Evolutionary conservation across 2,329 filamentous ascomycete species (phyloP), one percentile per base, ranked within the genome.

Genomic region (Dendryphion nanum): DNA sequence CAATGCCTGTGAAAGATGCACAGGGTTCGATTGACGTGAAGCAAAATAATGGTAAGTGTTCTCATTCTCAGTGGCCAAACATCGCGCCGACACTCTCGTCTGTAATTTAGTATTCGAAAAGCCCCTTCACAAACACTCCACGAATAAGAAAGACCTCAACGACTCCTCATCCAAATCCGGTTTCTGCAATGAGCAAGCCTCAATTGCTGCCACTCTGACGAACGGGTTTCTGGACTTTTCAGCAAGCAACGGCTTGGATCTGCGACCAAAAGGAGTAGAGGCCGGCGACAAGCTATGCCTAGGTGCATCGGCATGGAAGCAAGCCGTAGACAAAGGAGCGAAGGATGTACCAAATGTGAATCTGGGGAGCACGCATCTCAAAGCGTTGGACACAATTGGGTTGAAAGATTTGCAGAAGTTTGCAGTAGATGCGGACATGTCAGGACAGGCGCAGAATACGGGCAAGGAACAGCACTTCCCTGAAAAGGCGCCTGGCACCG

Each of bases 171-270:
- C 44, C 29, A 38, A 32, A 15, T 19, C 48, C 5, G 55, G 55
- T 28, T 47, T 47, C 37, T 58, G 55, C 41, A 50, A 29, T 12
- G 19, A 36, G 20, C 23, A 26, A 7, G 45, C 52, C 29, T 55
- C 75, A 20, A 67, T 82, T 23, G 79, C 78, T n/a, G 67, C 66
- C 18, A 69, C 74, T 24, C 67, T 82, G 3, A 79, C 76, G 18
- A 70, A 77, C 42, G 70, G 75, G 47, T 83, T 82, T 62, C 73
- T 82, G 16, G 75, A 81, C 54, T 81, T 76, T 65, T 71, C 71
- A 15, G 73, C 77, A 19, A 67, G 69, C 6, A 70, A 69, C 24
- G 79, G 78, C 33, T 81, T 80, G 51, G 75, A 82, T 48, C 67
- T 83, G 19, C 71, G 77, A 17, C 54, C 59, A 10, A 68, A 71